Percentiles rank a stretch among this genome's conserved stretches.
These are phyloP conservation scores for Cucumis sativus DNA, from an alignment of 306 rosid genomes.

Conservation along the genomic window DNA sequence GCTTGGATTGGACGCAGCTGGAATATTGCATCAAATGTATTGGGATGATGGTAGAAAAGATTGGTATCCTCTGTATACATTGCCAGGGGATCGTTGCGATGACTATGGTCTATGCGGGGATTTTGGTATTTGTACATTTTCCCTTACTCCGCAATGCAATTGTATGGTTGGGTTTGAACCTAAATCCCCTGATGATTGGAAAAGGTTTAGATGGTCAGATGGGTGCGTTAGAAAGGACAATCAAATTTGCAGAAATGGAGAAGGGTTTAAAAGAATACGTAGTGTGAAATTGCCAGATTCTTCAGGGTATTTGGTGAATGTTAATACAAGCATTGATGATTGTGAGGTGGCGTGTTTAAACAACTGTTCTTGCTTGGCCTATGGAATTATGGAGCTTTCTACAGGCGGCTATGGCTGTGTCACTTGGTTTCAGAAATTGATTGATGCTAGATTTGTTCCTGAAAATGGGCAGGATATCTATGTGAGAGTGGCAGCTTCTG, in stretches of 20 bases:
- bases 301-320: not conserved
- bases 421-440: slow-evolving; percentile 15
- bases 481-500: slow-evolving; percentile 3
- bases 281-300: not conserved
- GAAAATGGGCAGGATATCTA: not conserved
- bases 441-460: slow-evolving; percentile 10
- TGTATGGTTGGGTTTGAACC: slow-evolving; percentile 12
- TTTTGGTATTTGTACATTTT: slow-evolving; percentile 18
- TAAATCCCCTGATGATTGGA: slow-evolving; percentile 1
- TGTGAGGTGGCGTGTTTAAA: slow-evolving; percentile 15
- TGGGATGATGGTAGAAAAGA: slow-evolving; percentile 21
- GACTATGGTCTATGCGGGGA: slow-evolving; percentile 33
- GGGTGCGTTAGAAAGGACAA: slow-evolving; percentile 2
- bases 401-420: slow-evolving; percentile 13
- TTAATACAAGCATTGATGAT: not conserved
- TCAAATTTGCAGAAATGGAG: slow-evolving; percentile 6
- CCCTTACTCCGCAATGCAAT: not conserved
- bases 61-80: slow-evolving; percentile 20
- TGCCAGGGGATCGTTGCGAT: slow-evolving; percentile 32
- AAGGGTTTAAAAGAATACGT: not conserved
- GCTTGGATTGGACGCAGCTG: too few relatives aligned
- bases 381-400: not conserved
- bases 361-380: slow-evolving; percentile 26
- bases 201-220: not conserved
- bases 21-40: slow-evolving; percentile 4